These are phyloP conservation scores for Arthrinium puccinioides DNA, from an alignment of 2,329 filamentous ascomycete species.

Conservation along the genomic window DNA sequence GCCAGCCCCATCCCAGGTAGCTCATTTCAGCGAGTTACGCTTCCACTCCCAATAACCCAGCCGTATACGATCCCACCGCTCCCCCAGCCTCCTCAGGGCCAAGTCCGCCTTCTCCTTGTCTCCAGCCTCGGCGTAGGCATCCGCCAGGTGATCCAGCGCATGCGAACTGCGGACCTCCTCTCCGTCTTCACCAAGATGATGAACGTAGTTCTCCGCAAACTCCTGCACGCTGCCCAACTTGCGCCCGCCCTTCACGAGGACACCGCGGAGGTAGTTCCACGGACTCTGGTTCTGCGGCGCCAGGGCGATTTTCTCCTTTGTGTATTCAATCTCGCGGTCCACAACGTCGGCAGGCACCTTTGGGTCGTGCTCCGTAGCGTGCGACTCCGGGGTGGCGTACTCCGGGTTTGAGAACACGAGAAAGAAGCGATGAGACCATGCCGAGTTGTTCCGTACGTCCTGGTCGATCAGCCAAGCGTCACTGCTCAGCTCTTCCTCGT, in stretches of 20 bases:
- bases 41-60: conserved; percentile 87
- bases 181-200: conserved; percentile 29
- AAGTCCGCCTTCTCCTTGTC: conserved; percentile 56
- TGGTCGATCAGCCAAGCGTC: conserved; percentile 65
- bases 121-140: conserved; percentile 53
- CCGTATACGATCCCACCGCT: conserved; percentile 86
- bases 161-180: conserved; percentile 56
- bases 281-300: conserved; percentile 91
- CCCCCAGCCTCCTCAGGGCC: conserved; percentile 66
- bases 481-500: conserved; percentile 55
- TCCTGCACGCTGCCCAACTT: conserved; percentile 34
- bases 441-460: conserved; percentile 92
- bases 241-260: conserved; percentile 59
- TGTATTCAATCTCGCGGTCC: conserved; percentile 68
- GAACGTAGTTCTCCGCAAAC: conserved; percentile 46
- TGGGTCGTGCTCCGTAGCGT: conserved; percentile 45
- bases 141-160: conserved; percentile 65
- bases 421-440: conserved; percentile 96
- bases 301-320: conserved; percentile 63
- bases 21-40: not conserved
- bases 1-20: too few species aligned
- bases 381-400: conserved; percentile 36
- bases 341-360: conserved; percentile 55
- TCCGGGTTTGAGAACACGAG: conserved; percentile 67
- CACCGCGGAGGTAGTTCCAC: conserved; percentile 86